A percentile compares a stretch with the other conserved stretches of the same genome.
These are phyloP conservation scores for Eucommia ulmoides DNA, from an alignment of 257 asterid species.

Conservation along the genomic window DNA sequence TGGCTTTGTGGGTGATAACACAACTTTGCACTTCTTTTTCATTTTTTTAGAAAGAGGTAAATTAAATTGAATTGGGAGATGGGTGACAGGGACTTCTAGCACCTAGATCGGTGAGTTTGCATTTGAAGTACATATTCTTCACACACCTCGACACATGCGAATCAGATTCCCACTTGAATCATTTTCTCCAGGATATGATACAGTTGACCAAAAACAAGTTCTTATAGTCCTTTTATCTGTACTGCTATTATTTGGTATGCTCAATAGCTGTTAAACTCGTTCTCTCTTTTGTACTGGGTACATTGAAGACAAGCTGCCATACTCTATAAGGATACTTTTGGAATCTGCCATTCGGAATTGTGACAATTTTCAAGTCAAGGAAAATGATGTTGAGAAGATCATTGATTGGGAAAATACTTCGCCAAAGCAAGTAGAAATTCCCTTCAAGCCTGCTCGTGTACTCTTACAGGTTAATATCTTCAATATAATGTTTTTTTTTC, in stretches of 20 bases:
- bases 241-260: not conserved
- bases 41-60: no score
- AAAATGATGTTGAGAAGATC: constrained; percentile 78
- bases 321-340: constrained; percentile 55
- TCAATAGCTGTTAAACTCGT: not conserved
- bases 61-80: no score
- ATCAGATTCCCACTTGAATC: not conserved
- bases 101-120: not conserved
- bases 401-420: constrained; percentile 79
- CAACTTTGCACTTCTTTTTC: no score
- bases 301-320: constrained; percentile 64
- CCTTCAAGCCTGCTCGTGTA: constrained; percentile 93
- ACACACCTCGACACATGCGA: no score
- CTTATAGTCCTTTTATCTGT: not conserved
- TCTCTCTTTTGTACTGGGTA: not conserved
- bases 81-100: no score
- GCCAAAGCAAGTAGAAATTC: constrained; percentile 80
- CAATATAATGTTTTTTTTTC: no score
- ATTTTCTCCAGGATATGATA: not conserved
- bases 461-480: constrained; percentile 68
- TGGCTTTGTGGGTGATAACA: no score
- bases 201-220: not conserved
- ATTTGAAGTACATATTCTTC: not conserved
- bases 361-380: constrained; percentile 78
- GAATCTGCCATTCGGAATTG: constrained; percentile 84